These are phyloP conservation scores for Dissophora ornata DNA, from an alignment of 192 early-diverging fungal species.

Conservation along the genomic window DNA sequence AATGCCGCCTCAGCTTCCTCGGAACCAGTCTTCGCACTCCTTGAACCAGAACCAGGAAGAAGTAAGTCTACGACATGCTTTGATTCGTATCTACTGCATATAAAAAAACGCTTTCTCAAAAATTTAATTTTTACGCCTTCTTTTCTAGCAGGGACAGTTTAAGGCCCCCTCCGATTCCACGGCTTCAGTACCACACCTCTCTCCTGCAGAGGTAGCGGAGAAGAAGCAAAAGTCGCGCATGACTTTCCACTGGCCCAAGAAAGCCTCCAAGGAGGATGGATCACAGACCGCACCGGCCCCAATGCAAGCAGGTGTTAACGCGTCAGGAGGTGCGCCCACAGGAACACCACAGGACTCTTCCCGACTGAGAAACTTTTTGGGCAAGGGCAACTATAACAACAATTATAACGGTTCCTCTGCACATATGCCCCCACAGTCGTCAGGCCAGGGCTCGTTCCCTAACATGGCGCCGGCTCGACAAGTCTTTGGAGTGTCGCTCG, in stretches of 20 bases:
- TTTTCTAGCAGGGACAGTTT: too few species aligned
- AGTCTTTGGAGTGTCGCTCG: constrained; percentile 91
- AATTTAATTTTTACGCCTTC: not conserved
- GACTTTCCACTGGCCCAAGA: constrained; percentile 54
- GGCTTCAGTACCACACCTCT: constrained; percentile 4
- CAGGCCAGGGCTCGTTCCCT: constrained; percentile 5
- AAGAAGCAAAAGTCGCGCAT: constrained; percentile 52
- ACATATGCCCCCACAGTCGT: not conserved
- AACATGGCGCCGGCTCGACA: constrained; percentile 36
- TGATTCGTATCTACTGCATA: not conserved
- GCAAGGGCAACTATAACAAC: constrained; percentile 23
- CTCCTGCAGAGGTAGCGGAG: constrained; percentile 38
- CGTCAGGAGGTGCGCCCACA: not conserved
- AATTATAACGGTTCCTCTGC: not conserved
- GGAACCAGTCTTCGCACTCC: constrained; percentile 40
- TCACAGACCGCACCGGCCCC: not conserved
- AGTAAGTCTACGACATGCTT: constrained; percentile 7
- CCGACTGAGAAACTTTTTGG: constrained; percentile 36
- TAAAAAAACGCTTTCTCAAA: too few species aligned
- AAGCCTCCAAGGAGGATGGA: constrained; percentile 34
- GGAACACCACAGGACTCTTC: constrained; percentile 22
- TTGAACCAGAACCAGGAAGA: constrained; percentile 37
- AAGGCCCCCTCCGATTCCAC: constrained; percentile 10
- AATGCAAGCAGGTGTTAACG: not conserved
- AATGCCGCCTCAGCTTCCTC: constrained; percentile 5